A percentile compares a stretch with the other conserved stretches of the same genome.
Evolutionary conservation across 345 rosid genomes (phyloP).

Genomic region (Eucalyptus regnans): DNA sequence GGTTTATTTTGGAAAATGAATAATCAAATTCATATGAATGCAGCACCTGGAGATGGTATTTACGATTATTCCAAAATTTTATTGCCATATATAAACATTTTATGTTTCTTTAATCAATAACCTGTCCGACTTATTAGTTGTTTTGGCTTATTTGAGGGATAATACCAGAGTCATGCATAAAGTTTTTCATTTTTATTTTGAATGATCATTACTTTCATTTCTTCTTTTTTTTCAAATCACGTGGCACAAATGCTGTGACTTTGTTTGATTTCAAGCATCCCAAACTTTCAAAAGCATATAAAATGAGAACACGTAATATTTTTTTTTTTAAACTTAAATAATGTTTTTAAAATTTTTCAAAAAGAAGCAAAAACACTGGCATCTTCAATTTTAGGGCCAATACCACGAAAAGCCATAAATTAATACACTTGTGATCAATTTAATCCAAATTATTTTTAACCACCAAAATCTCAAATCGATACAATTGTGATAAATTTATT

Average conservation of each 20-base stretch:
- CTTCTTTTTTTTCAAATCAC: neutral
- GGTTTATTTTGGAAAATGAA: neutral
- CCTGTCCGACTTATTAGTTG: neutral
- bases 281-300: neutral
- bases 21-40: neutral
- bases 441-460: no score
- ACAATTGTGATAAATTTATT: accelerated
- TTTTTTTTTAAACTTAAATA: neutral
- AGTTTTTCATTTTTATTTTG: no score
- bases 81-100: neutral
- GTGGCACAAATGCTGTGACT: neutral
- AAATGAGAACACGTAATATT: neutral
- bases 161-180: neutral
- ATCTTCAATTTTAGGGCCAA: no score
- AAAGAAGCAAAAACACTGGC: neutral
- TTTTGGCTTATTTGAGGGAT: neutral
- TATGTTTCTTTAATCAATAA: neutral
- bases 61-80: neutral
- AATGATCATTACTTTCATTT: no score
- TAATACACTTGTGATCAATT: no score
- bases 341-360: neutral
- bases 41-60: neutral
- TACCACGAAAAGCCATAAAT: no score
- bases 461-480: accelerated
- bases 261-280: neutral